These are phyloP conservation scores for Nakaseomyces glabratus DNA, from an alignment of 1,139 yeast species.

Conservation along the genomic window DNA sequence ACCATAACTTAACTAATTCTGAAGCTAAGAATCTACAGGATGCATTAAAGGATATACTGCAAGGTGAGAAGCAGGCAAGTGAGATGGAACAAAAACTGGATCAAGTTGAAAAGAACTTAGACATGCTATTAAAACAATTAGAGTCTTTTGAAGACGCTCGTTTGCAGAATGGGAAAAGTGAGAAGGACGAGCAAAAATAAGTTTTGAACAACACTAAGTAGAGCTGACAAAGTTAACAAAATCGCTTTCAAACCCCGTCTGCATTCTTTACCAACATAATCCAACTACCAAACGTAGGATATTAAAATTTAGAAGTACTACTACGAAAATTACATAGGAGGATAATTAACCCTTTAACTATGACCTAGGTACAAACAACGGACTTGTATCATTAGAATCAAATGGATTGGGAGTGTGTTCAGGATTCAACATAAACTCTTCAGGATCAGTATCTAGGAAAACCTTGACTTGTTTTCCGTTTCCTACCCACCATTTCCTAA, in stretches of 20 bases:
- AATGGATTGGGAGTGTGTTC: conserved; percentile 65
- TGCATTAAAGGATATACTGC: conserved; percentile 37
- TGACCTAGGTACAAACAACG: conserved; percentile 33
- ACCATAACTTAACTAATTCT: not conserved
- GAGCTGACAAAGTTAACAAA: too few species aligned
- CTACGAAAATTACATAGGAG: too few species aligned
- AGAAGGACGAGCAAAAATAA: too few species aligned
- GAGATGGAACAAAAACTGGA: conserved; percentile 50
- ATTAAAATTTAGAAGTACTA: conserved; percentile 2
- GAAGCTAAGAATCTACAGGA: conserved; percentile 14
- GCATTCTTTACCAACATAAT: too few species aligned
- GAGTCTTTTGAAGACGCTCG: conserved; percentile 11
- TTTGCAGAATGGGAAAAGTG: conserved; percentile 7
- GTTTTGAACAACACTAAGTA: too few species aligned
- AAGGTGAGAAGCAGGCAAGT: conserved; percentile 49
- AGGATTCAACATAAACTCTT: conserved; percentile 53
- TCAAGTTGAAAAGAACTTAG: conserved; percentile 47
- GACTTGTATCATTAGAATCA: conserved; percentile 32
- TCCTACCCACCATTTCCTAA: conserved; percentile 84
- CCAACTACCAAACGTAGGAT: not conserved
- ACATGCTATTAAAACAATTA: conserved; percentile 14
- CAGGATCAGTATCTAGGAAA: conserved; percentile 30
- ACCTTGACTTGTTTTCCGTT: conserved; percentile 72
- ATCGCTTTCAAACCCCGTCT: too few species aligned
- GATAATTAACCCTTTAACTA: not conserved